These are phyloP conservation scores for Rhodomyrtus tomentosa DNA, from an alignment of 345 rosid species.

Conservation along the genomic window DNA sequence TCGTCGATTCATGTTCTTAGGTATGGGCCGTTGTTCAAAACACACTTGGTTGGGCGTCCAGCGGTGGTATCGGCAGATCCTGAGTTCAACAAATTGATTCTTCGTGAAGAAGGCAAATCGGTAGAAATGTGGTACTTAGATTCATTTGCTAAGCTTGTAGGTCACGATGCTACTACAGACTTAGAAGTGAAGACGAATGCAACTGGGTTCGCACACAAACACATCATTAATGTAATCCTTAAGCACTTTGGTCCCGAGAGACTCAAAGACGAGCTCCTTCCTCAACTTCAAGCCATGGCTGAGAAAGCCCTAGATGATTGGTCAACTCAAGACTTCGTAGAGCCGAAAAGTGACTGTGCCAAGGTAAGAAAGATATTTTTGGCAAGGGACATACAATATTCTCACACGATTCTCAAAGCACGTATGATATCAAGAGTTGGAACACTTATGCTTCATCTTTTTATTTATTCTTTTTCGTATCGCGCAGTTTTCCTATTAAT, in stretches of 20 bases:
- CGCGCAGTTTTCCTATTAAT: no score
- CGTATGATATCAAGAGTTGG: no score
- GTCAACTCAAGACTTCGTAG: conserved; percentile 8
- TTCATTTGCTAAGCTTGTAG: conserved; percentile 18
- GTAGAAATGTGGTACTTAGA: conserved; percentile 22
- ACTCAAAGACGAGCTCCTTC: conserved; percentile 8
- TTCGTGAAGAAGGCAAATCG: conserved; percentile 30
- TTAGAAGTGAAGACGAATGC: neutral
- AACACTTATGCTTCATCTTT: no score
- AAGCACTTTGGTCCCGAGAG: conserved; percentile 21
- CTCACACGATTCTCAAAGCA: no score
- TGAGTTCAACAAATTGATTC: conserved; percentile 21
- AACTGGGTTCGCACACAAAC: conserved; percentile 22
- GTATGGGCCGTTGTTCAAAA: conserved; percentile 28
- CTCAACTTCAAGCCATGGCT: conserved; percentile 6
- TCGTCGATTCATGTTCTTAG: conserved; percentile 1
- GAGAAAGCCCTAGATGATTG: conserved; percentile 7
- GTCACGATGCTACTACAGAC: conserved; percentile 7
- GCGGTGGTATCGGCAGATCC: conserved; percentile 25
- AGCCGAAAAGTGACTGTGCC: conserved; percentile 18
- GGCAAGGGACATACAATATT: no score
- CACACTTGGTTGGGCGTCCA: conserved; percentile 18
- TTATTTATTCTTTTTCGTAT: no score
- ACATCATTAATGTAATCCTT: conserved; percentile 16
- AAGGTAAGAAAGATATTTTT: neutral